Evolutionary conservation across 1,139 yeast genomes (phyloP), one percentile per base, ranked within the genome.

Genomic region (Yamadazyma epiphylla): DNA sequence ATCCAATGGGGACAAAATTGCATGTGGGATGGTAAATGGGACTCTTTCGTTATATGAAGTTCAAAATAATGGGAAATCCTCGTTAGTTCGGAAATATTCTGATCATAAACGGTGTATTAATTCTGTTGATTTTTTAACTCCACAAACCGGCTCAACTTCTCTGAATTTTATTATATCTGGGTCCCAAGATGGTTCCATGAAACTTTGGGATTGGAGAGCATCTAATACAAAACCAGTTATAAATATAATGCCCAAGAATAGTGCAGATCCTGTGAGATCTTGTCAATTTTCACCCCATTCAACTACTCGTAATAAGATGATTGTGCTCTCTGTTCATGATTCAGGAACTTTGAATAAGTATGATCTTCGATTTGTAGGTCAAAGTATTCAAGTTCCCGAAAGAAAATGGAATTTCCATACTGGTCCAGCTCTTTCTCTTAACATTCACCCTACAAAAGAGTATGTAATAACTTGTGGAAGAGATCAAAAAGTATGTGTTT

Each of bases 401-500:
- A 64, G 79, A 29, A 78, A 83, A 38, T 73, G 94, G 55, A 86
- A 83, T 46, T 94, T 95, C 3, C 98, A 91, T 53, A 75, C 91
- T 1, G 95, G 95, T 0, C 94, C 95, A 1, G 97, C 95, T 0
- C 64, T 89, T 13, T 77, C 95, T 2, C 58, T 91, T 7, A 88
- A 86, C 48, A 88, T 95, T 77, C 96, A 89, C 49, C 94, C 95
- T 0, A 82, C 79, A 28, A 59, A 72, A 24, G 95, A 88, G 42
- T 85, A 80, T 46, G 75, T 91, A 12, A 80, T 82, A 2, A 86
- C 96, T 9, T 97, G 97, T 13, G 98, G 98, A 8, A 68, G 96
- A 45, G 99, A 91, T 56, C 85, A 78, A 40, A 81, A 80, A 41
- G 68, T 86, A 25, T 87, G 86, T 41, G 74, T 85, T 1, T 87